A percentile compares a stretch with the other conserved stretches of the same genome.
phyloP scores from a whole-genome alignment of 2,329 filamentous ascomycete species.

The Cladobotryum protrusum region DNA sequence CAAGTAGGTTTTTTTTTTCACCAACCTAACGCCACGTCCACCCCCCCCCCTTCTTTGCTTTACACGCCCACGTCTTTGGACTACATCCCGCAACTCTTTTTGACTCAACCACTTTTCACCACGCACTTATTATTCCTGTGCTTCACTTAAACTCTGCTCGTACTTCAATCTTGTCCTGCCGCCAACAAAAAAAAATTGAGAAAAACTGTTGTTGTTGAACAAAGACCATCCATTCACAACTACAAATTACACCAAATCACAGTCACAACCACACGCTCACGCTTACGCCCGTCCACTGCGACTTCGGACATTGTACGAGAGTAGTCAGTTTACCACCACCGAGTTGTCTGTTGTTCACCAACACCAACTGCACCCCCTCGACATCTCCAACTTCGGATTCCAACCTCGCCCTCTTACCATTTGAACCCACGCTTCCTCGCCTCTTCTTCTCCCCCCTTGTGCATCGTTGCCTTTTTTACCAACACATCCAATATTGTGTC shows the following conservation, averaged over 20 bases:
- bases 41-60: not conserved
- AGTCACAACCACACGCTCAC: not conserved
- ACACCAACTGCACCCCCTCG: too few relatives aligned
- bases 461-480: too few relatives aligned
- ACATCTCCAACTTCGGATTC: too few relatives aligned
- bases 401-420: too few relatives aligned
- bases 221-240: not conserved
- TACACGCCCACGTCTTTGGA: conserved; percentile 1
- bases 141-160: conserved; percentile 1
- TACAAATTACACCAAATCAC: not conserved
- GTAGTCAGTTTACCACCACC: too few relatives aligned
- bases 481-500: too few relatives aligned
- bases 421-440: too few relatives aligned
- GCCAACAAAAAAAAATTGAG: conserved; percentile 1
- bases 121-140: conserved; percentile 6
- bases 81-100: conserved; percentile 7
- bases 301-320: not conserved
- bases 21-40: not conserved
- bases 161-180: conserved; percentile 1
- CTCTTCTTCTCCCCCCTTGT: too few relatives aligned
- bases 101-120: conserved; percentile 9
- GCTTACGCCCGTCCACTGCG: not conserved
- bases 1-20: too few relatives aligned
- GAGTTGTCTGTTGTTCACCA: too few relatives aligned
- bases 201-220: not conserved